Base-by-base conservation (phyloP, 2,329 filamentous ascomycete genomes). In the Colletotrichum sp. region DNA sequence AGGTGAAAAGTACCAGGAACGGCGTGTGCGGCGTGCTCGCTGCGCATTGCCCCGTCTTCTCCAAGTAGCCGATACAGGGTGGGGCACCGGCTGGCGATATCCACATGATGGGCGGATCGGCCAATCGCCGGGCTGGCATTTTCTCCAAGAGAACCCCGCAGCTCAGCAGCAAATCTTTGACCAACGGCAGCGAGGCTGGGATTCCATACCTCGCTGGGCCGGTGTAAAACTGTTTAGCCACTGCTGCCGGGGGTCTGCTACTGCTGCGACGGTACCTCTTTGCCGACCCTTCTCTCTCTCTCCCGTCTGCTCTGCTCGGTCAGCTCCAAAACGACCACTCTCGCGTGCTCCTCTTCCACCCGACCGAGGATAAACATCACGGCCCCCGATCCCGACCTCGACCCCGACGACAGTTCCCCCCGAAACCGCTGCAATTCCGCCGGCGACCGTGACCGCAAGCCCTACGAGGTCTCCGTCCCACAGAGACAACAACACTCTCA, bases 321-420 rank as follows among this genome's bases (percentile, higher is more conserved):
- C 56, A 69, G 73, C 70, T 75, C 58, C 32, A 64, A 24, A 38
- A 74, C 59, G 59, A 76, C 71, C 38, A 64, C 65, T 52, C 58
- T 76, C 64, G 73, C 70, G 70, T 75, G 73, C 70, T 69, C 71
- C 71, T 75, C 68, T 69, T 77, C 62, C 73, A 67, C 73, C 62
- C 55, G 71, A 75, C 76, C 76, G 76, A 77, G 76, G 75, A 75
- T 74, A 75, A 77, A 70, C 63, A 77, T 67, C 52, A 65, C 58
- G 65, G 74, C 55, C 48, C 59, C 38, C 32, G 34, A 63, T 24
- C n/a, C 55, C 62, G 56, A 66, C 36, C 63, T 36, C 73, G 30
- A 66, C 32, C 55, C 36, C 61, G 38, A 72, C 56, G 38, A 69
- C 71, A 75, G 32, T 28, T 28, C 10, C 56, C 26, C 26, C 62